phyloP scores from a whole-genome alignment of 2,329 filamentous ascomycete species.

The Hymenoscyphus infarciens region DNA sequence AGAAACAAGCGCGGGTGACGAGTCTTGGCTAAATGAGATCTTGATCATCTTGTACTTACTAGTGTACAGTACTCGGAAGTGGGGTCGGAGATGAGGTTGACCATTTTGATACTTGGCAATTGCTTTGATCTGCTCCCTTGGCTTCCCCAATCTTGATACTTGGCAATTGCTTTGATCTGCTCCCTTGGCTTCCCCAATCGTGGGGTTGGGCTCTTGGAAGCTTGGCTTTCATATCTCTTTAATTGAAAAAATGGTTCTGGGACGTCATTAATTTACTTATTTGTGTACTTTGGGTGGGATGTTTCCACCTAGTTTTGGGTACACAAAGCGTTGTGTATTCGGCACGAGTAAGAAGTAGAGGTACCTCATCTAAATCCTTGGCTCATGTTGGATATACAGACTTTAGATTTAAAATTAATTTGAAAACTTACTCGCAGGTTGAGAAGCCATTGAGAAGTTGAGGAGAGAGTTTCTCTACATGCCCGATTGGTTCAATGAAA shows the following conservation, averaged over 20 bases:
- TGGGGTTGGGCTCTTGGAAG: not conserved
- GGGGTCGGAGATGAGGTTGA: not conserved
- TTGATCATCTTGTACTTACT: too few species aligned
- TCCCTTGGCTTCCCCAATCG: not conserved
- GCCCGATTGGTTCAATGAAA: too few species aligned
- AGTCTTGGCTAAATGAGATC: not conserved
- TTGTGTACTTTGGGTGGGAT: not conserved
- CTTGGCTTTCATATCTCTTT: not conserved
- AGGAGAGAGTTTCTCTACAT: too few species aligned
- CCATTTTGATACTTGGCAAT: too few species aligned
- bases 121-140: not conserved
- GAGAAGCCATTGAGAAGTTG: too few species aligned
- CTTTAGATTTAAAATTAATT: not conserved
- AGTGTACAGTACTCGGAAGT: too few species aligned
- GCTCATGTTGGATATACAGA: not conserved
- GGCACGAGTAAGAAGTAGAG: not conserved
- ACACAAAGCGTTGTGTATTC: not conserved
- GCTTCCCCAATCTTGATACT: not conserved
- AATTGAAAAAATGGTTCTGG: not conserved
- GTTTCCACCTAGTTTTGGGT: not conserved
- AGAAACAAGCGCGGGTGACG: not conserved
- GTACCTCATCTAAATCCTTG: not conserved
- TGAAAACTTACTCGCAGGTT: not conserved
- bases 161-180: not conserved
- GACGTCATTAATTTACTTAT: not conserved